These are phyloP conservation scores for Lachancea waltii DNA, from an alignment of 805 yeast species.

Conservation along the genomic window DNA sequence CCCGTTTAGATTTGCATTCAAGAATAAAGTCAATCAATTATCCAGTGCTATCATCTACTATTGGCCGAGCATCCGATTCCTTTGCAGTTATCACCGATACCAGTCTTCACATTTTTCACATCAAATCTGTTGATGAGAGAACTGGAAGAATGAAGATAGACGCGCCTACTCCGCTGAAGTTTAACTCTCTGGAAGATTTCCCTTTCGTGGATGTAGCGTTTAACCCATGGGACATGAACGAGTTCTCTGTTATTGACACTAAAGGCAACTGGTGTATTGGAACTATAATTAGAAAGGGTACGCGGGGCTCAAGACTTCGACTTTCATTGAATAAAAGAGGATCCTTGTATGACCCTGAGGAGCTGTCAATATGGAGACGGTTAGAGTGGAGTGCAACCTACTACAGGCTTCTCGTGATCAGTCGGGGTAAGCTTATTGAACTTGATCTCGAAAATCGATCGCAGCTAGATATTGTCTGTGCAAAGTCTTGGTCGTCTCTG, in stretches of 20 bases:
- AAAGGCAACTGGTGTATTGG: slow-evolving; percentile 48
- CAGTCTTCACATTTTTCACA: slow-evolving; percentile 32
- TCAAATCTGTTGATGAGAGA: slow-evolving; percentile 16
- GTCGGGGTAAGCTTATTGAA: slow-evolving; percentile 39
- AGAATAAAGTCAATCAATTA: too few relatives aligned
- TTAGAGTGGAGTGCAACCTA: slow-evolving; percentile 39
- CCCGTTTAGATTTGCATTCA: slow-evolving; percentile 28
- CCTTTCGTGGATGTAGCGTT: slow-evolving; percentile 42
- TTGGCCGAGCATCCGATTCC: slow-evolving; percentile 23
- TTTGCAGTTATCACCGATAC: slow-evolving; percentile 37
- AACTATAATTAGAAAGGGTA: slow-evolving; percentile 20
- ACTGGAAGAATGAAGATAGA: slow-evolving; percentile 14
- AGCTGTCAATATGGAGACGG: slow-evolving; percentile 50
- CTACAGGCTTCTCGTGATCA: slow-evolving; percentile 31
- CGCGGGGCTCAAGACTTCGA: slow-evolving; percentile 9
- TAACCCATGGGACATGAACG: slow-evolving; percentile 37
- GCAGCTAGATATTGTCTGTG: slow-evolving; percentile 37
- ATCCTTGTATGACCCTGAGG: slow-evolving; percentile 39
- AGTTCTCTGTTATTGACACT: slow-evolving; percentile 42
- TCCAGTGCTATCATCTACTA: slow-evolving; percentile 20
- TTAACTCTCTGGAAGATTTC: slow-evolving; percentile 26
- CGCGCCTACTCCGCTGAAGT: slow-evolving; percentile 19
- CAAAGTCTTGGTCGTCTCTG: slow-evolving; percentile 48
- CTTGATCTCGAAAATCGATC: slow-evolving; percentile 29
- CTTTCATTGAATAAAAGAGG: slow-evolving; percentile 18